Evolutionary conservation across 768 basidiomycete genomes (phyloP).

Genomic region (Macrolepiota fuliginosa): DNA sequence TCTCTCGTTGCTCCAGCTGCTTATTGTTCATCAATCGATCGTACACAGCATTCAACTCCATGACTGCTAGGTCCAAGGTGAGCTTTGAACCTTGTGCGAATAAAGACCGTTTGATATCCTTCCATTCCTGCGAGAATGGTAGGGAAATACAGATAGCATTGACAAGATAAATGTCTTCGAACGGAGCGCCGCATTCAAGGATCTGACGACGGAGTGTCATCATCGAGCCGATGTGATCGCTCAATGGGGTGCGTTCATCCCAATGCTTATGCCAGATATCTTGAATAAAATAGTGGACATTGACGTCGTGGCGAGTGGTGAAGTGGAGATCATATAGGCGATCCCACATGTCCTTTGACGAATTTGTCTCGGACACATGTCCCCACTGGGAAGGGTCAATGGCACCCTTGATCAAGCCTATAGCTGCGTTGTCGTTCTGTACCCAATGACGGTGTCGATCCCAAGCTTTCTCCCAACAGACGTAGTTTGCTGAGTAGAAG

Average conservation of each 20-base stretch:
- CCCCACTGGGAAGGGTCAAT: constrained; percentile 15
- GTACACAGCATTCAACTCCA: neutral
- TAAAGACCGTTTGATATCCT: neutral
- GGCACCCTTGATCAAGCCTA: constrained; percentile 14
- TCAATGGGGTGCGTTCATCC: constrained; percentile 10
- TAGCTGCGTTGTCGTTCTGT: constrained; percentile 10
- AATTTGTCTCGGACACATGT: constrained; percentile 8
- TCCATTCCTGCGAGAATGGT: neutral
- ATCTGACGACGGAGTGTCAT: constrained; percentile 13
- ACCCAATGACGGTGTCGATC: constrained; percentile 10
- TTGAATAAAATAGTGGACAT: constrained; percentile 16
- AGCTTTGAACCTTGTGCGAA: neutral
- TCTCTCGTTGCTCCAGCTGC: neutral
- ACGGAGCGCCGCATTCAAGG: constrained; percentile 1
- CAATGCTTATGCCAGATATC: too few species aligned
- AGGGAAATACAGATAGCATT: neutral
- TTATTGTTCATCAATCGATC: neutral
- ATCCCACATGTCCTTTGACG: constrained; percentile 14
- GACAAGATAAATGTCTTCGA: neutral
- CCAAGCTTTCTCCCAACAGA: neutral
- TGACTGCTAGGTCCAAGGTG: neutral
- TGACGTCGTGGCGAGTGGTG: neutral
- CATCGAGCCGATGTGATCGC: constrained; percentile 16
- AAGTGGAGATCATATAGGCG: constrained; percentile 1
- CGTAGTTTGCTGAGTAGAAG: neutral